Conservation (phyloP, 805 yeast genomes). For the Candida multigemmis region DNA sequence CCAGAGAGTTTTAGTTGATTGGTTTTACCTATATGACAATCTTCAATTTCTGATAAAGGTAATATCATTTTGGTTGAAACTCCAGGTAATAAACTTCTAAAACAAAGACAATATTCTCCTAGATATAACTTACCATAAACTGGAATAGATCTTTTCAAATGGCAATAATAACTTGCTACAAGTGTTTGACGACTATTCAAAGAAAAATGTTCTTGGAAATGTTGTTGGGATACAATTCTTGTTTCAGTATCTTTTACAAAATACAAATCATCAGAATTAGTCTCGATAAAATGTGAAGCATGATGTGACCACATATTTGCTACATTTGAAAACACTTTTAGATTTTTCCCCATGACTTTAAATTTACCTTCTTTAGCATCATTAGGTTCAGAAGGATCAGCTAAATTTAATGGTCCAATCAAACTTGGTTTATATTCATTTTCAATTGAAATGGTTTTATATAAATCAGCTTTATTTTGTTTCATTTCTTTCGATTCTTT, state of each 20-base stretch:
- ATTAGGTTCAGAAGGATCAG: conserved; percentile 16
- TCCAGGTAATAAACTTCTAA: conserved; percentile 72
- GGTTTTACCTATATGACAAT: conserved; percentile 58
- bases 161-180: conserved; percentile 61
- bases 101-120: conserved; percentile 64
- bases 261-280: conserved; percentile 35
- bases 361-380: conserved; percentile 9
- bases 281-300: conserved; percentile 52
- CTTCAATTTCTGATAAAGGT: conserved; percentile 68
- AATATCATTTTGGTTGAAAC: conserved; percentile 72
- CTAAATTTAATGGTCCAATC: conserved; percentile 13
- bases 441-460: neutral
- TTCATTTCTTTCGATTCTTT: conserved; percentile 2
- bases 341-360: conserved; percentile 12
- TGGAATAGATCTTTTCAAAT: conserved; percentile 65
- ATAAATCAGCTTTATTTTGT: neutral
- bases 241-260: conserved; percentile 37
- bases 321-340: conserved; percentile 21
- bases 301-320: conserved; percentile 44
- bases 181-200: conserved; percentile 43
- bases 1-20: conserved; percentile 63
- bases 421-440: neutral
- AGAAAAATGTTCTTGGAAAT: conserved; percentile 61
- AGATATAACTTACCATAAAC: conserved; percentile 77
- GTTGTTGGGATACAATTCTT: conserved; percentile 38